Base-by-base conservation (phyloP, 306 rosid species). In the Prunus persica region DNA sequence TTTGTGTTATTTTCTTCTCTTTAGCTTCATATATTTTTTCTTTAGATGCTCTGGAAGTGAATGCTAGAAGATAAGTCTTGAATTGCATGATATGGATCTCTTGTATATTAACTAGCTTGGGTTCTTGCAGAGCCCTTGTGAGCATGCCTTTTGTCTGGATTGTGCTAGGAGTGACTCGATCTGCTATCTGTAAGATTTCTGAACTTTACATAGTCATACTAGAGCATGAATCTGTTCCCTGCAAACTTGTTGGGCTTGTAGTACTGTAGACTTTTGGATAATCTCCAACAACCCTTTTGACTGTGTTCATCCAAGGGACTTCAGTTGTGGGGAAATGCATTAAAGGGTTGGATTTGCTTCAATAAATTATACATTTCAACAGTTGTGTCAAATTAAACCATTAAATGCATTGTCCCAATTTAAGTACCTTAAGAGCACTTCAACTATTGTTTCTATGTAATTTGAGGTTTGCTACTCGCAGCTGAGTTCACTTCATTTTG, bases 131-230 rank as follows among this genome's bases (percentile, higher is more conserved):
- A 90, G 91, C 82, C 98, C 99, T 72, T 96, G 99, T 75, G 99
- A 96, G 76, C 99, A 96, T 81, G 96, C 94, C 65, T 96, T 89
- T 85, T 96, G 99, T 75, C 87, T 96, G 49, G 98, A 96, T 75
- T 96, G 99, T 91, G 93, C 98, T 67, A 82, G 99, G 85, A 96
- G 98, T 83, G 98, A 92, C 83, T 89, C 96, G 62, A 51, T 87
- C 69, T 96, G 99, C 90, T 96, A 89, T 80, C 94, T 93, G 99
- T 96, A 87, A 91, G 98, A 24, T 55, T 28, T 30, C 58, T 62
- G 51, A 52, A 65, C 76, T 56, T 79, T 65, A 50, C 65, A 46
- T 50, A 6, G 19, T 70, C 38, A 58, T 11, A 56, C 46, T 63
- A 2, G 15, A 4, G 62, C 30, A 45, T 28, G 28, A 14, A 6